These are phyloP conservation scores for Ophioceras dolichostomum DNA, from an alignment of 2,329 filamentous ascomycete genomes.

Conservation along the genomic window DNA sequence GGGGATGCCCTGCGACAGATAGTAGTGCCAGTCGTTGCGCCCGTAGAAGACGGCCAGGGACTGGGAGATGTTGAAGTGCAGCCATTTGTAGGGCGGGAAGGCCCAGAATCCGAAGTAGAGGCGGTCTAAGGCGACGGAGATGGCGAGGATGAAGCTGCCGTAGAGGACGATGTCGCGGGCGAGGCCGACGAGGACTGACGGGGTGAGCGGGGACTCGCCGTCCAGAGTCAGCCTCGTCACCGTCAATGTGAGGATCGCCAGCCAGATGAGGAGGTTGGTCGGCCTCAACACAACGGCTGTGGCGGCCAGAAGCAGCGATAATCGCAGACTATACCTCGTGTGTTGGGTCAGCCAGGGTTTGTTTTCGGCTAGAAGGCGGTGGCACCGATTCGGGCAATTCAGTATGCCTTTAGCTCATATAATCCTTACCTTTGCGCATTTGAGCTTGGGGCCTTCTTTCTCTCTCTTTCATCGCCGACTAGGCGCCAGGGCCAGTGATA, in stretches of 20 bases:
- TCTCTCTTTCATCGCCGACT: slow-evolving; percentile 27
- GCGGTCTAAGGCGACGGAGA: slow-evolving; percentile 59
- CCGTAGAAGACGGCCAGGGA: slow-evolving; percentile 90
- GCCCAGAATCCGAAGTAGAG: slow-evolving; percentile 78
- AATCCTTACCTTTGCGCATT: too few relatives aligned
- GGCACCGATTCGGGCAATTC: too few relatives aligned
- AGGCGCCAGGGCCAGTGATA: slow-evolving; percentile 80
- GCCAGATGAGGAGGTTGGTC: slow-evolving; percentile 83
- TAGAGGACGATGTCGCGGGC: slow-evolving; percentile 53
- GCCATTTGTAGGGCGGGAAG: slow-evolving; percentile 75
- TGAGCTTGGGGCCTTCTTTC: slow-evolving; percentile 20
- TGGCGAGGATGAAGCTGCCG: slow-evolving; percentile 43
- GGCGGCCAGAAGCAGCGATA: slow-evolving; percentile 64
- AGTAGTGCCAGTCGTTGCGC: slow-evolving; percentile 83
- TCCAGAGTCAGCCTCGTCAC: slow-evolving; percentile 28
- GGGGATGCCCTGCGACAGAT: slow-evolving; percentile 79
- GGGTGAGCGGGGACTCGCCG: slow-evolving; percentile 25
- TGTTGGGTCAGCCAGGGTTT: too few relatives aligned
- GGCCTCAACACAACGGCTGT: slow-evolving; percentile 77
- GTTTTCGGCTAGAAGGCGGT: too few relatives aligned
- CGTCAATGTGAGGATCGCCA: slow-evolving; percentile 39
- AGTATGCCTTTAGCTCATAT: too few relatives aligned
- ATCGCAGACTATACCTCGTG: neutral
- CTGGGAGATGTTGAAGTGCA: slow-evolving; percentile 83
- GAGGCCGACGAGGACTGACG: slow-evolving; percentile 36